A percentile compares a stretch with the other conserved stretches of the same genome.
These are phyloP conservation scores for Simplicillium aogashimaense DNA, from an alignment of 2,329 filamentous ascomycete genomes.

Conservation along the genomic window DNA sequence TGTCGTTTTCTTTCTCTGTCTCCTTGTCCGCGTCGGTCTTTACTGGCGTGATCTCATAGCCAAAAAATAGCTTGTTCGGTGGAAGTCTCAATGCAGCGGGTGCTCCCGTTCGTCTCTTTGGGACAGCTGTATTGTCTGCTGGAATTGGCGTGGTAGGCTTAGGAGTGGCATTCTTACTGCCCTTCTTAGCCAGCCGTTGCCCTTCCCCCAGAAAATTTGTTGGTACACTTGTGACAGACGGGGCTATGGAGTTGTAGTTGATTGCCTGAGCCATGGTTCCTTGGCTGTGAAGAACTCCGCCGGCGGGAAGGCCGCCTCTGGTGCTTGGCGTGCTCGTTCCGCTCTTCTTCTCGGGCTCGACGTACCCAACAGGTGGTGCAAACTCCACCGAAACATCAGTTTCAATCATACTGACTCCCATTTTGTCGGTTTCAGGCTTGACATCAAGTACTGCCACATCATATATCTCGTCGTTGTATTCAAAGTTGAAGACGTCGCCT, in stretches of 20 bases:
- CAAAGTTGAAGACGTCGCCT: slow-evolving; percentile 90
- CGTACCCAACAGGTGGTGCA: slow-evolving; percentile 85
- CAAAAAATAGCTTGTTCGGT: slow-evolving; percentile 91
- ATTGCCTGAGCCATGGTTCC: slow-evolving; percentile 97
- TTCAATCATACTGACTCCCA: slow-evolving; percentile 88
- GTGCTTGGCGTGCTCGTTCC: slow-evolving; percentile 82
- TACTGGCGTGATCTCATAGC: slow-evolving; percentile 83
- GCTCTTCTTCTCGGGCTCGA: slow-evolving; percentile 69
- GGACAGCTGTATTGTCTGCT: slow-evolving; percentile 16
- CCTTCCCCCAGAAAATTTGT: slow-evolving; percentile 76
- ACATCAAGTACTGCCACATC: slow-evolving; percentile 90
- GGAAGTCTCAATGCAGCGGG: slow-evolving; percentile 78
- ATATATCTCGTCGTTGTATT: slow-evolving; percentile 91
- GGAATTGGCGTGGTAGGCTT: slow-evolving; percentile 63
- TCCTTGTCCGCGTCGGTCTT: slow-evolving; percentile 68
- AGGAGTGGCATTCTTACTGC: slow-evolving; percentile 53
- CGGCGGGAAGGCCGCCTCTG: slow-evolving; percentile 52
- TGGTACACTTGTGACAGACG: slow-evolving; percentile 57
- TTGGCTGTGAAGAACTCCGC: slow-evolving; percentile 70
- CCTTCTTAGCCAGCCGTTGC: slow-evolving; percentile 78
- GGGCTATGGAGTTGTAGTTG: slow-evolving; percentile 87
- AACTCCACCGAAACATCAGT: slow-evolving; percentile 97
- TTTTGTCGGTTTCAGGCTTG: slow-evolving; percentile 73
- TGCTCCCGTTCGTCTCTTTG: slow-evolving; percentile 54
- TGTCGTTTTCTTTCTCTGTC: slow-evolving; percentile 52